Percentiles rank a stretch among this genome's conserved stretches.
phyloP scores from a whole-genome alignment of 805 yeast species.

The Dipodascus geniculatus region DNA sequence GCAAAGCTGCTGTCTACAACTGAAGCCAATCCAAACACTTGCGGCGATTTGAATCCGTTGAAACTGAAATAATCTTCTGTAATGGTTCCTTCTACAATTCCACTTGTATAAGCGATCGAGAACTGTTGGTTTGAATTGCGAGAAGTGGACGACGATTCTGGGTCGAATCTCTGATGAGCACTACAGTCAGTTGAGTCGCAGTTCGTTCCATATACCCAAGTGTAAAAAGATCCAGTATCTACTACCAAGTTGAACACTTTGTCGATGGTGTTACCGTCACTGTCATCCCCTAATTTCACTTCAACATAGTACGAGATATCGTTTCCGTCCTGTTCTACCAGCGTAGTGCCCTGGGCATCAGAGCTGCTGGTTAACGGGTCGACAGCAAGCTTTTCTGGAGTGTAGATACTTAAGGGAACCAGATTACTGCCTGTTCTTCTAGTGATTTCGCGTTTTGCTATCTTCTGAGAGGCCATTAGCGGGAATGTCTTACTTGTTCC shows the following conservation, averaged over 20 bases:
- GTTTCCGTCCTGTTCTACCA: slow-evolving; percentile 16
- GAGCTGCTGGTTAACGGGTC: background rate
- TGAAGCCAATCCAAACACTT: slow-evolving; percentile 43
- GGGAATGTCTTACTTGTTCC: background rate
- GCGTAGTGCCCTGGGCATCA: background rate
- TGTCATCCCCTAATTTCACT: slow-evolving; percentile 16
- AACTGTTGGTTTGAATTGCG: slow-evolving; percentile 25
- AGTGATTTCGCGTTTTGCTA: background rate
- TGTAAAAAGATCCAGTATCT: slow-evolving; percentile 55
- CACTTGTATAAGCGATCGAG: slow-evolving; percentile 40
- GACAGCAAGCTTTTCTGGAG: background rate
- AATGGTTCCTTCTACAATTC: slow-evolving; percentile 40
- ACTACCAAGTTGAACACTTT: slow-evolving; percentile 36
- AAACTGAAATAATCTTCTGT: slow-evolving; percentile 29
- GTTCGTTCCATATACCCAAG: slow-evolving; percentile 48
- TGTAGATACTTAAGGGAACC: background rate
- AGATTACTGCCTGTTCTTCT: background rate
- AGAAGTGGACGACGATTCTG: slow-evolving; percentile 8
- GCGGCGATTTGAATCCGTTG: slow-evolving; percentile 26
- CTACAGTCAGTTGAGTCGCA: slow-evolving; percentile 40
- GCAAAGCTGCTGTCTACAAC: slow-evolving; percentile 42
- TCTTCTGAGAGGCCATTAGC: background rate
- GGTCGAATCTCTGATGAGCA: slow-evolving; percentile 12
- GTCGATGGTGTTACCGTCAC: slow-evolving; percentile 14
- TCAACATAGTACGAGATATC: slow-evolving; percentile 22